phyloP scores from a whole-genome alignment of 2,329 filamentous ascomycete genomes.

The Penicillium aurantiogriseum region DNA sequence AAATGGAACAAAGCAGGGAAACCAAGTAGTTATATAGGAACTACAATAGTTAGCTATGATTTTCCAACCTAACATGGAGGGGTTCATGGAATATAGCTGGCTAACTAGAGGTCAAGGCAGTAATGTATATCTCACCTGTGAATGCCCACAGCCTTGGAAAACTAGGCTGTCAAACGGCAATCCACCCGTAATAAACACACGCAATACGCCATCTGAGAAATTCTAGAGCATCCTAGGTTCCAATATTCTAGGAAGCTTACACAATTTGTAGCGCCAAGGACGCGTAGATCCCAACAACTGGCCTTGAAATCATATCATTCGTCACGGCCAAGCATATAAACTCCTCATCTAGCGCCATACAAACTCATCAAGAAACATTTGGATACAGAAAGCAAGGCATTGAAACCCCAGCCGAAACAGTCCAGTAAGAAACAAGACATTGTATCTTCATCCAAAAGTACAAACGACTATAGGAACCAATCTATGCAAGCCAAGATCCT shows the following conservation, averaged over 20 bases:
- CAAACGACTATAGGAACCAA: neutral
- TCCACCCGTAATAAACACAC: neutral
- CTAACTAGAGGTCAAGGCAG: too few relatives aligned
- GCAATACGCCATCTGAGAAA: neutral
- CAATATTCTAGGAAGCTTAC: neutral
- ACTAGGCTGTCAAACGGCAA: neutral
- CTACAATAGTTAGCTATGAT: too few relatives aligned
- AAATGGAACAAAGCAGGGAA: too few relatives aligned
- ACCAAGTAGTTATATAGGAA: too few relatives aligned
- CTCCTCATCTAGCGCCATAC: constrained; percentile 5
- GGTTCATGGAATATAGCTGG: too few relatives aligned
- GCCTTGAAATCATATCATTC: constrained; percentile 1
- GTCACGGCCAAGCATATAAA: constrained; percentile 6
- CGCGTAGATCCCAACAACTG: neutral
- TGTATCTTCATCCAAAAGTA: constrained; percentile 7
- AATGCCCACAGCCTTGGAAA: too few relatives aligned
- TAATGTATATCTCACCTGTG: too few relatives aligned
- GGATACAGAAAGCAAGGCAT: neutral
- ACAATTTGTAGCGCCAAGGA: neutral
- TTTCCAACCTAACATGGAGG: too few relatives aligned
- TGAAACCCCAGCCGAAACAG: neutral
- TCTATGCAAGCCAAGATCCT: neutral
- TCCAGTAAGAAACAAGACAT: neutral
- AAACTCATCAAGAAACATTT: neutral
- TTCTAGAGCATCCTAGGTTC: neutral